These are phyloP conservation scores for Ganoderma lucidum DNA, from an alignment of 1,284 basidiomycete species.

Conservation along the genomic window DNA sequence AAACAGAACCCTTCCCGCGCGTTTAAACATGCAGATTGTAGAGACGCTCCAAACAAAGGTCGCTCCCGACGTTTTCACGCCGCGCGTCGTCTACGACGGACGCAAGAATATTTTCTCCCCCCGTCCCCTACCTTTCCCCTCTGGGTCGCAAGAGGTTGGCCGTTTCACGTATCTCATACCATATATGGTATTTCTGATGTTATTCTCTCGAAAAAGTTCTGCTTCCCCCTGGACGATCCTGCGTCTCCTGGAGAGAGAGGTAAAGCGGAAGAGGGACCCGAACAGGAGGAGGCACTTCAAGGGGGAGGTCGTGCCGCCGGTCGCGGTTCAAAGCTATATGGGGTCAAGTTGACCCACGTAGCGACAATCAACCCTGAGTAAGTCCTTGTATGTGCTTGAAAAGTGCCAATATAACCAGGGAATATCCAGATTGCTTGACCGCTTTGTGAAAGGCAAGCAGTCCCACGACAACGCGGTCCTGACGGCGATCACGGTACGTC, in stretches of 20 bases:
- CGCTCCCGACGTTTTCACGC: constrained; percentile 68
- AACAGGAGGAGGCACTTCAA: too few relatives aligned
- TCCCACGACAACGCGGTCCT: constrained; percentile 73
- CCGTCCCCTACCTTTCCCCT: constrained; percentile 60
- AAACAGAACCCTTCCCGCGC: constrained; percentile 69
- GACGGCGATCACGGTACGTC: constrained; percentile 73
- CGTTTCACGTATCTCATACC: constrained; percentile 20
- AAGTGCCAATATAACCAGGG: background rate
- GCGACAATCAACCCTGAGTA: constrained; percentile 81
- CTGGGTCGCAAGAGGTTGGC: constrained; percentile 53
- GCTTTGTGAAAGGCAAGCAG: constrained; percentile 72
- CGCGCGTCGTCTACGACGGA: constrained; percentile 76
- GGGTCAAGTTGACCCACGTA: constrained; percentile 69
- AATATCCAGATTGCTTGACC: constrained; percentile 59
- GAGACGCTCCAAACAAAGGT: constrained; percentile 61
- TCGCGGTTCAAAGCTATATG: constrained; percentile 61
- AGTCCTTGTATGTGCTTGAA: constrained; percentile 29
- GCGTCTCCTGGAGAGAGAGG: constrained; percentile 19
- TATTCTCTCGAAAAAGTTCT: constrained; percentile 54
- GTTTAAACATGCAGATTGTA: constrained; percentile 77
- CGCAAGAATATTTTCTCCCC: constrained; percentile 79
- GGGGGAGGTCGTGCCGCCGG: background rate
- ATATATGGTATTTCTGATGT: constrained; percentile 12
- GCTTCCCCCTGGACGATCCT: constrained; percentile 57
- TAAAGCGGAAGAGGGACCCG: background rate